Evolutionary conservation across 495 filamentous ascomycete genomes (phyloP).

Genomic region (Podospora australis): DNA sequence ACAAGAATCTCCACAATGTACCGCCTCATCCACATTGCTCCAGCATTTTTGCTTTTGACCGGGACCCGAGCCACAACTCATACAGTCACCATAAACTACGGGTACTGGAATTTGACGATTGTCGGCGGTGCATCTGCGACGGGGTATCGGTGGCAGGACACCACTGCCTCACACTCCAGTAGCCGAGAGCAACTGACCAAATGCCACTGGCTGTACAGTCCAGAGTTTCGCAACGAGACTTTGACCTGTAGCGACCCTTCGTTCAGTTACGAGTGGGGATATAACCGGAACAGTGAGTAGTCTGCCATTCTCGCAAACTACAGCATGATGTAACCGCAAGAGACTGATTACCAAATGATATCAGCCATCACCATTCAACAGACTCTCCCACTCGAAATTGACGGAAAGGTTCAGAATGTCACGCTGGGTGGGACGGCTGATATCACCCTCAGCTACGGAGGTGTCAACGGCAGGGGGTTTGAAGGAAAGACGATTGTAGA

Average conservation of each 20-base stretch:
- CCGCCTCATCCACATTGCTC: neutral
- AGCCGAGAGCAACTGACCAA: neutral
- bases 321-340: too few species aligned
- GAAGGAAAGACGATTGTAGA: neutral
- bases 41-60: neutral
- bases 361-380: conserved; percentile 3
- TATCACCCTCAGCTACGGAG: neutral
- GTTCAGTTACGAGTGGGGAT: neutral
- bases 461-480: neutral
- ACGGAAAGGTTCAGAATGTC: neutral
- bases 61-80: neutral
- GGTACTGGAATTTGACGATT: neutral
- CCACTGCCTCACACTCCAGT: neutral
- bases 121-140: neutral
- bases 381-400: neutral
- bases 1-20: neutral
- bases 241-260: neutral
- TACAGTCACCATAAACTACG: neutral
- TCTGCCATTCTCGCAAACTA: neutral
- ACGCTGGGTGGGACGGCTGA: neutral
- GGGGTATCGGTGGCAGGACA: neutral
- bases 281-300: neutral
- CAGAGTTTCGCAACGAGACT: neutral
- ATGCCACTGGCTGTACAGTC: neutral
- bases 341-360: too few species aligned